Evolutionary conservation across 768 basidiomycete species (phyloP).

Genomic region (Galerina sulciceps): DNA sequence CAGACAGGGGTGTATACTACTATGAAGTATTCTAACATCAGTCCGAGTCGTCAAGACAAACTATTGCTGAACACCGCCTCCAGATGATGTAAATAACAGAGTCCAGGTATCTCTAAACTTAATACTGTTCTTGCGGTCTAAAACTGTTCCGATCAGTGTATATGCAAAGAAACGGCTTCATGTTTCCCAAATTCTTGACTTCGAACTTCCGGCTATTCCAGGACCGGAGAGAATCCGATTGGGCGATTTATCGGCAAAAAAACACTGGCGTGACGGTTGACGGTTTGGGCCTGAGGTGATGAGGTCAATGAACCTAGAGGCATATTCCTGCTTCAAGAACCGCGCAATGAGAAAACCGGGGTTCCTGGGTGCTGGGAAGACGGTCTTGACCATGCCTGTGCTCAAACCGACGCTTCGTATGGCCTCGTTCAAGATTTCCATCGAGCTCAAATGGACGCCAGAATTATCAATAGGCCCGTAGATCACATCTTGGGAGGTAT

Average conservation of each 20-base stretch:
- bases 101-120: too few relatives aligned
- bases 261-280: neutral
- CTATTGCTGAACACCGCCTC: too few relatives aligned
- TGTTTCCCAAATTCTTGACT: neutral
- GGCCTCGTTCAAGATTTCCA: conserved; percentile 4
- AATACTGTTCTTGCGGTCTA: neutral
- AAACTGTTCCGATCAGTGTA: neutral
- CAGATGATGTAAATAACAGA: too few relatives aligned
- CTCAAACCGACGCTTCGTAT: conserved; percentile 3
- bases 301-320: conserved; percentile 10
- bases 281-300: conserved; percentile 1
- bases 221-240: too few relatives aligned
- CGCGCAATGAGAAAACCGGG: neutral
- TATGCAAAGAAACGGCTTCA: neutral
- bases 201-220: neutral
- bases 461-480: conserved; percentile 1
- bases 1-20: too few relatives aligned
- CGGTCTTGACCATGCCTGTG: conserved; percentile 5
- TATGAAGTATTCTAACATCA: too few relatives aligned
- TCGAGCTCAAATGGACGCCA: neutral
- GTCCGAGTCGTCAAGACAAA: too few relatives aligned
- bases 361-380: neutral
- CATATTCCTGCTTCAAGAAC: conserved; percentile 12
- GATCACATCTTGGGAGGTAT: neutral
- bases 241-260: neutral